Percentiles rank a stretch among this genome's conserved stretches.
These are phyloP conservation scores for Oryza glumipatula DNA, from an alignment of 176 grass and related monocot genomes.

Conservation along the genomic window DNA sequence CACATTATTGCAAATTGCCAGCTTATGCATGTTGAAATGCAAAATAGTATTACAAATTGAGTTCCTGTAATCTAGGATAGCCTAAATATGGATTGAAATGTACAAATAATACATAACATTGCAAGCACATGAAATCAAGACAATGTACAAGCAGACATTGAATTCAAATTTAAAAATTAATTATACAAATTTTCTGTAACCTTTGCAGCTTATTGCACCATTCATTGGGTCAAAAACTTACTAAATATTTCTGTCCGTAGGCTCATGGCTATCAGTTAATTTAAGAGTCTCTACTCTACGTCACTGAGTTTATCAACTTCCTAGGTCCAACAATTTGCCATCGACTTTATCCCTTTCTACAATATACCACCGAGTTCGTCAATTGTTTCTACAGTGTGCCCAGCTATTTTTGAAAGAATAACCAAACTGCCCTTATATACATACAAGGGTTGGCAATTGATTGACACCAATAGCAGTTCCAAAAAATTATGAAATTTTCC, in stretches of 20 bases:
- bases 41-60: neutral
- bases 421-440: no score
- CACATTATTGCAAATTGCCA: neutral
- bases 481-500: no score
- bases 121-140: neutral
- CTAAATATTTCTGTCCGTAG: no score
- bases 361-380: no score
- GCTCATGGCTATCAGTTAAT: neutral
- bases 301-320: no score
- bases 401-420: no score
- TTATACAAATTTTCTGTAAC: neutral
- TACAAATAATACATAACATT: neutral
- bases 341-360: no score
- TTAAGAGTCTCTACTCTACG: neutral
- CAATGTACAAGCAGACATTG: neutral
- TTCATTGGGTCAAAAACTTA: neutral
- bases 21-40: neutral
- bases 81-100: neutral
- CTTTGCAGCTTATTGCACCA: neutral
- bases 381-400: no score
- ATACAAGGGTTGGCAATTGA: no score
- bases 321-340: no score
- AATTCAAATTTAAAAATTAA: neutral
- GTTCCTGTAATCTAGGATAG: constrained; percentile 10
- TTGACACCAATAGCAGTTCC: no score